phyloP scores from a whole-genome alignment of 306 rosid species.

The Prinsepia uniflora region DNA sequence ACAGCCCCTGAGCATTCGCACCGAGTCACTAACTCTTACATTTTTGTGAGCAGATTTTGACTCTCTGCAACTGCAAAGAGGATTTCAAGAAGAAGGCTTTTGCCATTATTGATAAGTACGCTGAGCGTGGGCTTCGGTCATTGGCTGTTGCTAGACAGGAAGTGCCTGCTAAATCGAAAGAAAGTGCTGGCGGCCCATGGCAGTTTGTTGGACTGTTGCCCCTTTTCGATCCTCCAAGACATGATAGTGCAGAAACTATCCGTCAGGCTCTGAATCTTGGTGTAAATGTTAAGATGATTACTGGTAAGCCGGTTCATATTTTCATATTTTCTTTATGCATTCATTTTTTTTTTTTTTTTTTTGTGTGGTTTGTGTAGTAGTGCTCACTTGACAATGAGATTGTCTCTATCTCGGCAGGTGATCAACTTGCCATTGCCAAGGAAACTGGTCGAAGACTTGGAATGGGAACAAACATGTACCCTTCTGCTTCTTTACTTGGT shows the following conservation, averaged over 20 bases:
- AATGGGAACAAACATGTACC: conserved; percentile 99
- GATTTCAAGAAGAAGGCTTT: conserved; percentile 71
- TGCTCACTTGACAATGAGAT: conserved; percentile 6
- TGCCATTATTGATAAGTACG: conserved; percentile 76
- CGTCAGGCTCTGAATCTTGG: conserved; percentile 95
- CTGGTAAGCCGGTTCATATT: conserved; percentile 49
- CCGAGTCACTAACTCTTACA: conserved; percentile 17
- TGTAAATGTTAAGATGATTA: conserved; percentile 98
- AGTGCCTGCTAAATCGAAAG: conserved; percentile 80
- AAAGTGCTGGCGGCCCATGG: conserved; percentile 78
- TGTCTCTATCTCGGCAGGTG: conserved; percentile 45
- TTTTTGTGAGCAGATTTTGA: conserved; percentile 52
- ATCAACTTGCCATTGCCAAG: conserved; percentile 98
- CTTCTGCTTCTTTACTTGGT: conserved; percentile 90
- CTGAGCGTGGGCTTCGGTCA: conserved; percentile 97
- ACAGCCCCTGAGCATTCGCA: neutral
- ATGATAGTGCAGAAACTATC: conserved; percentile 98
- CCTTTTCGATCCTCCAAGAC: conserved; percentile 94
- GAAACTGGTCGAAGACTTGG: conserved; percentile 98
- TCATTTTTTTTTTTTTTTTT: conserved; percentile 10
- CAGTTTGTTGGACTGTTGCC: conserved; percentile 91
- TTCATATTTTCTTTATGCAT: neutral
- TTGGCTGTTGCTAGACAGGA: conserved; percentile 96
- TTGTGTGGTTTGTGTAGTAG: neutral
- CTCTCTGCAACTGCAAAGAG: conserved; percentile 76